Evolutionary conservation across 192 early-diverging fungal genomes (phyloP), one percentile per base, ranked within the genome.

Genomic region (Backusella tuberculispora): DNA sequence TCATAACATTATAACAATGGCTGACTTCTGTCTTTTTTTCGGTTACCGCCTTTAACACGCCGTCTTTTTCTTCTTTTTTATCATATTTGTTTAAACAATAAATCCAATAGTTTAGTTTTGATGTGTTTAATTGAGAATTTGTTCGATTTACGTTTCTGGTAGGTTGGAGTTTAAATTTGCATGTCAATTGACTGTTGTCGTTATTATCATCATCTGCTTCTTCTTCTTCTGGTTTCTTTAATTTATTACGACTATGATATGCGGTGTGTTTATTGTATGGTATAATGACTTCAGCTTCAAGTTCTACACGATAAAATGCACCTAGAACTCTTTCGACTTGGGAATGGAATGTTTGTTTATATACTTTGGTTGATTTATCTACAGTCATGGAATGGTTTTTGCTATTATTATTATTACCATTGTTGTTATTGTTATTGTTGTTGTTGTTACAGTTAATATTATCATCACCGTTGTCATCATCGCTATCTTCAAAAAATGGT

Each of bases 291-390:
- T 64, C 56, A 44, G 78, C 78, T 71, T 72, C 63, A 1, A 75
- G 46, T 29, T 45, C 41, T 8, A 79, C 42, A 29, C 60, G 69
- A 63, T 79, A 71, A 3, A 40, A 71, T 43, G 34, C 34, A 43
- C 69, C 73, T 2, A 74, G 69, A 14, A 79, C 37, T 24, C 38
- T 63, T 43, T 75, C 74, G n/a, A 63, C 47, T 37, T 56, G 15
- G 6, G 78, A 74, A 46, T 74, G 74, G 15, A 79, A 65, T 15
- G 73, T 66, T 14, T 74, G n/a, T 37, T 10, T 21, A 43, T 43
- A 67, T 44, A 60, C 4, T 53, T 53, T 53, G 53, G 24, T 60
- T 17, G 24, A 12, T 24, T 60, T 60, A 60, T 34, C 29, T 34
- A 34, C 29, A 34, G 29, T 34, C 29, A 34, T 34, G 29, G 29